Evolutionary conservation across 148 eudicot species (phyloP).

Genomic region (Vaccinium vitisidaea): DNA sequence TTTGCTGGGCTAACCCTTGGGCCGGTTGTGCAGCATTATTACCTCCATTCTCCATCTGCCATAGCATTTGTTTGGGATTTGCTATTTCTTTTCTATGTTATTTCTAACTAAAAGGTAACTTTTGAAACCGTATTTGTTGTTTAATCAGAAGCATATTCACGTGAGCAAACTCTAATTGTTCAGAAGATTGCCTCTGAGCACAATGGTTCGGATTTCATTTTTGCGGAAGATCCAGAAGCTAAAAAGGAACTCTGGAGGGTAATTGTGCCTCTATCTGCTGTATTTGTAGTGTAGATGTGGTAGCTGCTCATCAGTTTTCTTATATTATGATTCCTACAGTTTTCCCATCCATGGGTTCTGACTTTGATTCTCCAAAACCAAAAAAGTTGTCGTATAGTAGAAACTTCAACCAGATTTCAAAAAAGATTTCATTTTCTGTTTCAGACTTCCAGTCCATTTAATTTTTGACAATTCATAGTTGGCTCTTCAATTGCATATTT

Average conservation of each 20-base stretch:
- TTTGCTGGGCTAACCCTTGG: no score
- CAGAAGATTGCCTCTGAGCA: conserved; percentile 89
- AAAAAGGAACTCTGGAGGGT: conserved; percentile 99
- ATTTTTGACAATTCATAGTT: background rate
- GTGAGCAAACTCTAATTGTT: conserved; percentile 77
- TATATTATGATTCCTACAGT: background rate
- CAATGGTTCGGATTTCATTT: conserved; percentile 87
- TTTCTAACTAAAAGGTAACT: background rate
- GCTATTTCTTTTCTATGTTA: background rate
- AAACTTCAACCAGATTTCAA: background rate
- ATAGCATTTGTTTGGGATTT: background rate
- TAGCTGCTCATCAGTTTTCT: background rate
- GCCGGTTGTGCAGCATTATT: background rate
- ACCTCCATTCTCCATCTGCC: background rate
- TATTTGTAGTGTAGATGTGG: background rate
- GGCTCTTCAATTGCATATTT: background rate
- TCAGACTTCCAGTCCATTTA: background rate
- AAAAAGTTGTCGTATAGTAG: background rate
- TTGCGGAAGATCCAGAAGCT: conserved; percentile 85
- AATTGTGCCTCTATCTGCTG: conserved; percentile 14
- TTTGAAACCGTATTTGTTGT: background rate
- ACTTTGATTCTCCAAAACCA: background rate
- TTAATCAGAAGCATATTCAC: conserved; percentile 85
- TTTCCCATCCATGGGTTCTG: background rate
- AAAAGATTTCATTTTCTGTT: background rate